Evolutionary conservation across 176 grass and related monocot genomes (phyloP).

Genomic region (Oryza meridionalis): DNA sequence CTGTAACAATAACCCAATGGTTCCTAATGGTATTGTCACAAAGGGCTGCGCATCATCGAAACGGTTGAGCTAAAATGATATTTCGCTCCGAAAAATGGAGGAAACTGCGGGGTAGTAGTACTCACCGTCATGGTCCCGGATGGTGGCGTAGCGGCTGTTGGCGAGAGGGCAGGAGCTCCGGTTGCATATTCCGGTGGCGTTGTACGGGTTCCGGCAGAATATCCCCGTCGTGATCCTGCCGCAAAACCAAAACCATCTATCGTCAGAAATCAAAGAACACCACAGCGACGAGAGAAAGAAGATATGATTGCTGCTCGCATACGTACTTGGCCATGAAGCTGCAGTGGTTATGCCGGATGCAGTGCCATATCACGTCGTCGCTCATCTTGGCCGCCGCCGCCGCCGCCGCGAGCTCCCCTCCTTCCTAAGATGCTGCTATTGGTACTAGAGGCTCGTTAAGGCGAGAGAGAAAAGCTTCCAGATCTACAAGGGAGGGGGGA

Average conservation of each 20-base stretch:
- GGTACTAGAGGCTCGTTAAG: no score
- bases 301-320: not conserved
- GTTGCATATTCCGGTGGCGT: slow-evolving; percentile 89
- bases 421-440: not conserved
- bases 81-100: not conserved
- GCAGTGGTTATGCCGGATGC: slow-evolving; percentile 96
- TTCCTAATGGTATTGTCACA: not conserved
- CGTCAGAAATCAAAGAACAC: not conserved
- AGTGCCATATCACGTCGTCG: slow-evolving; percentile 97
- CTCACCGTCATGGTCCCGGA: slow-evolving; percentile 78
- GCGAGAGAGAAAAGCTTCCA: no score
- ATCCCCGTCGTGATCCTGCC: slow-evolving; percentile 73
- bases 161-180: slow-evolving; percentile 93
- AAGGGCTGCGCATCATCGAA: not conserved
- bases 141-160: slow-evolving; percentile 94
- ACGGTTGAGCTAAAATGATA: not conserved
- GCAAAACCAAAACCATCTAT: not conserved
- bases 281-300: not conserved
- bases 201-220: slow-evolving; percentile 90
- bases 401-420: not conserved
- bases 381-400: slow-evolving; percentile 45
- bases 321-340: slow-evolving; percentile 88
- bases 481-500: no score
- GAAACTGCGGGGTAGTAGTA: not conserved
- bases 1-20: not conserved